Conservation (phyloP, 2,329 filamentous ascomycete species). For the Neodidymelliopsis sp. region DNA sequence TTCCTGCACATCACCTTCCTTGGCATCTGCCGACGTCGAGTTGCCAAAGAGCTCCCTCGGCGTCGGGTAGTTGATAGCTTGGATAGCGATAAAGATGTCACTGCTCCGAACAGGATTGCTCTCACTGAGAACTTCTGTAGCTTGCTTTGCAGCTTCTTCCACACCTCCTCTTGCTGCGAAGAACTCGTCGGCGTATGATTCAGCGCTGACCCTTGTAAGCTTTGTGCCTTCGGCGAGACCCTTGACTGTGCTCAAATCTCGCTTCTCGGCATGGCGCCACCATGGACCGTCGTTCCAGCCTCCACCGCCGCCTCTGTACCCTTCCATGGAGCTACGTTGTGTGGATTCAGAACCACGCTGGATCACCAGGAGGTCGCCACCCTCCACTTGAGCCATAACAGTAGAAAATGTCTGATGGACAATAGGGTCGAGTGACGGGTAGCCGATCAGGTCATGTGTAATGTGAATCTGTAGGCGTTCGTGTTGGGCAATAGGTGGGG, state of each 20-base stretch:
- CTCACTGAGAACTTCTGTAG: slow-evolving; percentile 80
- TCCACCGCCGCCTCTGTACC: slow-evolving; percentile 63
- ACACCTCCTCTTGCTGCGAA: slow-evolving; percentile 80
- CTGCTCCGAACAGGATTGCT: slow-evolving; percentile 89
- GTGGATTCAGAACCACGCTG: slow-evolving; percentile 90
- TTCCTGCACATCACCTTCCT: slow-evolving; percentile 59
- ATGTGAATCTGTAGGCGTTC: slow-evolving; percentile 97
- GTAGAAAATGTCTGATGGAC: slow-evolving; percentile 91
- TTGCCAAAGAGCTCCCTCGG: slow-evolving; percentile 73
- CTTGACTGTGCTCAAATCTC: slow-evolving; percentile 80
- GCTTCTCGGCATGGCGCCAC: slow-evolving; percentile 80
- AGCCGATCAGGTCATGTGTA: slow-evolving; percentile 92
- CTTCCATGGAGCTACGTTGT: slow-evolving; percentile 69
- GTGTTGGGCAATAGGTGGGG: slow-evolving; percentile 94
- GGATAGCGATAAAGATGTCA: slow-evolving; percentile 94
- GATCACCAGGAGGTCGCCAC: slow-evolving; percentile 91
- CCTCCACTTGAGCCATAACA: slow-evolving; percentile 99
- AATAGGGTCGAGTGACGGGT: slow-evolving; percentile 91
- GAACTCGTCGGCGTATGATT: slow-evolving; percentile 86
- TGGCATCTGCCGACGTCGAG: slow-evolving; percentile 61
- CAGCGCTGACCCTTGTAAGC: slow-evolving; percentile 86
- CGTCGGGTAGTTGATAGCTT: slow-evolving; percentile 75
- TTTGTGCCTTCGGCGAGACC: slow-evolving; percentile 89
- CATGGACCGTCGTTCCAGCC: slow-evolving; percentile 95
- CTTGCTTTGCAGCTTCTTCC: slow-evolving; percentile 79